Conservation (phyloP, 768 basidiomycete genomes). For the Gautieria morchelliformis region DNA sequence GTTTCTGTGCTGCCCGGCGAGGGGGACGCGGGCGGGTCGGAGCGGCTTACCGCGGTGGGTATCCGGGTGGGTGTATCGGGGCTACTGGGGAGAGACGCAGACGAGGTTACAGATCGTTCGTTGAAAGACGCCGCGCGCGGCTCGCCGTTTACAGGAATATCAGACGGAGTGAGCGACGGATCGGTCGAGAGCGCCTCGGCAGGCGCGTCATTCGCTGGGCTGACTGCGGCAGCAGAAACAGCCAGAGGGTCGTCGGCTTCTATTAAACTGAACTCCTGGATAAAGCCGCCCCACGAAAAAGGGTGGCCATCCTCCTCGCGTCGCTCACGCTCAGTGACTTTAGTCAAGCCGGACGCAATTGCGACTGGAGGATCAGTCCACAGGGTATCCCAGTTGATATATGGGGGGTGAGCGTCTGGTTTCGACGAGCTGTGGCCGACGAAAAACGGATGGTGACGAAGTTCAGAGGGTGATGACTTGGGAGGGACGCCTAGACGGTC, state of each 20-base stretch:
- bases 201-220: background rate
- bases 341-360: constrained; percentile 12
- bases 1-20: too few species aligned
- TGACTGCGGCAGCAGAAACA: background rate
- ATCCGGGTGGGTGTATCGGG: too few species aligned
- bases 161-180: background rate
- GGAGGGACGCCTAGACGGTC: constrained; percentile 10
- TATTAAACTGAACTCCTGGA: background rate
- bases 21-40: too few species aligned
- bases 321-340: background rate
- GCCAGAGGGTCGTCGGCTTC: background rate
- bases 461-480: constrained; percentile 2
- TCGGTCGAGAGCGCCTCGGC: background rate
- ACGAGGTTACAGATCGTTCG: background rate
- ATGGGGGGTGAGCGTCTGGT: background rate
- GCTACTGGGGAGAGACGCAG: too few species aligned
- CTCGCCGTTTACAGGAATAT: background rate
- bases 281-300: constrained; percentile 6
- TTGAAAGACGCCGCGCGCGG: background rate
- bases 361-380: constrained; percentile 15
- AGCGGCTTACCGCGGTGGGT: too few species aligned
- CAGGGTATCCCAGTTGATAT: constrained; percentile 13
- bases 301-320: background rate
- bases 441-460: constrained; percentile 15
- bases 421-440: background rate